A percentile compares a stretch with the other conserved stretches of the same genome.
Conservation (phyloP, 2,329 filamentous ascomycete genomes). For the Beauveria brongniartii region DNA sequence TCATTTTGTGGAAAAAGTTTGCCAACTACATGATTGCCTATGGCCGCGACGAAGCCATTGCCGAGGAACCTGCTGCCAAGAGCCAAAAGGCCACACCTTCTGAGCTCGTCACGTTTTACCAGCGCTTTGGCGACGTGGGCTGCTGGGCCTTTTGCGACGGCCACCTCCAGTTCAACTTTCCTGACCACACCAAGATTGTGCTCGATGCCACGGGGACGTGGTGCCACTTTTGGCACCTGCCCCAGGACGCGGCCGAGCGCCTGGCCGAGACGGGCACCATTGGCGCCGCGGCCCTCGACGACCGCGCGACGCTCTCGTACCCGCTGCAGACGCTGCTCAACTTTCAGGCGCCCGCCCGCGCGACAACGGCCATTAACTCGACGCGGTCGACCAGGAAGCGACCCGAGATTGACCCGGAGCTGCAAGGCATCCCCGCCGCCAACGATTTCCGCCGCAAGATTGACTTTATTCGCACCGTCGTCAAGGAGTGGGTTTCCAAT, state of each 20-base stretch:
- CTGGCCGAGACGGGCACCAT: constrained; percentile 59
- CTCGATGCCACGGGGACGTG: constrained; percentile 65
- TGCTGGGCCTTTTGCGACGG: constrained; percentile 78
- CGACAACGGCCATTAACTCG: constrained; percentile 21
- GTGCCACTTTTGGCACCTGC: constrained; percentile 71
- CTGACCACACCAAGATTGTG: constrained; percentile 79
- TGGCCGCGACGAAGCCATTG: constrained; percentile 58
- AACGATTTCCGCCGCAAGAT: constrained; percentile 70
- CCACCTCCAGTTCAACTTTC: constrained; percentile 80
- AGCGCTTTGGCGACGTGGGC: constrained; percentile 71
- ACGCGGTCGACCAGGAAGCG: constrained; percentile 41
- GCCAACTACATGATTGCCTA: constrained; percentile 69
- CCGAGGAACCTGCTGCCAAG: constrained; percentile 37
- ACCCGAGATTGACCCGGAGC: constrained; percentile 51
- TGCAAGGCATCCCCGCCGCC: constrained; percentile 58
- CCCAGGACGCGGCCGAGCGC: constrained; percentile 59
- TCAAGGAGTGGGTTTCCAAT: constrained; percentile 63
- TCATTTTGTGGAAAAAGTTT: constrained; percentile 65
- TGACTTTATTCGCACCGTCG: constrained; percentile 59
- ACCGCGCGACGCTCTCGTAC: constrained; percentile 63
- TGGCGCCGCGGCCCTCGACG: constrained; percentile 60
- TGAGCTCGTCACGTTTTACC: constrained; percentile 70
- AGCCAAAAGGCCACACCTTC: constrained; percentile 32
- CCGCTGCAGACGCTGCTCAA: constrained; percentile 67
- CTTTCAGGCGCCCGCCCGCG: constrained; percentile 39